Evolutionary conservation across 345 rosid species (phyloP).

Genomic region (Bruguiera gymnorhiza): DNA sequence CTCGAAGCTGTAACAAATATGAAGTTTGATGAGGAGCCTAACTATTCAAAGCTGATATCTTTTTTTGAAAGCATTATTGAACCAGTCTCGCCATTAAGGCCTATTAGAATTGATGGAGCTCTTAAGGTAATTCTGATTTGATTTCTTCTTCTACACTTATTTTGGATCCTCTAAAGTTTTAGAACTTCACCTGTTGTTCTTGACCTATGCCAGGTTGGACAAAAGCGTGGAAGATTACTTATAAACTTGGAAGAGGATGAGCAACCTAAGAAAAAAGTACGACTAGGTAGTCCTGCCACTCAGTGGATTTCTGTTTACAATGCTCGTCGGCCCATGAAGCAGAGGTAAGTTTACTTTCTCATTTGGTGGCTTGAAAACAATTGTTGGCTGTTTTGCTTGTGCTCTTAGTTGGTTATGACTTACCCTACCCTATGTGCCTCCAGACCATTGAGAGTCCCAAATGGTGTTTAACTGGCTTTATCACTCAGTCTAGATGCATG

Average conservation of each 20-base stretch:
- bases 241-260: slow-evolving; percentile 34
- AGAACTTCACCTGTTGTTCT: neutral
- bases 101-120: slow-evolving; percentile 34
- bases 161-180: neutral
- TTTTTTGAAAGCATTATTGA: slow-evolving; percentile 30
- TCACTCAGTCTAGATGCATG: neutral
- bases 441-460: neutral
- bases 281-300: slow-evolving; percentile 36
- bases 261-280: slow-evolving; percentile 32
- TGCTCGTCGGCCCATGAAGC: slow-evolving; percentile 35
- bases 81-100: slow-evolving; percentile 27
- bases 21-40: slow-evolving; percentile 38
- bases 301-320: slow-evolving; percentile 36
- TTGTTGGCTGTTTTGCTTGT: neutral
- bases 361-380: neutral
- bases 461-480: slow-evolving; percentile 1
- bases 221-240: slow-evolving; percentile 32
- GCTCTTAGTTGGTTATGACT: neutral
- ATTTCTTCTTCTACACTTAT: slow-evolving; percentile 2
- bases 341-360: slow-evolving; percentile 14
- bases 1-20: slow-evolving; percentile 31
- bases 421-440: neutral
- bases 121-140: slow-evolving; percentile 22
- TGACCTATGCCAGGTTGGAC: slow-evolving; percentile 23
- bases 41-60: slow-evolving; percentile 31